Base-by-base conservation (phyloP, 2,329 filamentous ascomycete species). In the Penicillium capsulatum region DNA sequence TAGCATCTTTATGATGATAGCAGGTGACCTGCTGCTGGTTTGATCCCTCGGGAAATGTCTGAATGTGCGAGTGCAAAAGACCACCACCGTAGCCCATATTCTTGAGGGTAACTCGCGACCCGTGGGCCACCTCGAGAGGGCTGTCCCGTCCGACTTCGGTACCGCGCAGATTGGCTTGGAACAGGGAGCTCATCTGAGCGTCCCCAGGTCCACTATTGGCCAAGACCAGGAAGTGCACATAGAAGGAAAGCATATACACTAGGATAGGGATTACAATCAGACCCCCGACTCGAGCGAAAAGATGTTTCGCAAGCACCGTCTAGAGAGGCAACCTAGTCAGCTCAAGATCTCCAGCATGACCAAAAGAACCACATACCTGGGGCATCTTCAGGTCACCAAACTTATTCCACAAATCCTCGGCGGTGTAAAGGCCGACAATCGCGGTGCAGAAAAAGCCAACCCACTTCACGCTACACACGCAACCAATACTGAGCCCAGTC, bases 51-150 rank as follows among this genome's bases (percentile, higher is more conserved):
- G 91, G 91, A 64, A 88, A 97, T 7, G 89, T 96, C 69, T 97
- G 91, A 47, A 96, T 80, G 73, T 97, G 92, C 29, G 90, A 96
- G 70, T 97, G 91, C 31, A 97, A 81, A 24, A 98, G 80, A 64
- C 92, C 92, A 61, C 92, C 92, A 44, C 92, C 92, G 58, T 98
- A 98, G 20, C 92, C 92, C 92, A 97, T 98, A 66, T 98, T 98
- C 77, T 98, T 98, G 52, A 98, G 73, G 0, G 92, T 98, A 7
- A 84, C 86, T 43, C 85, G 81, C 24, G 92, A 98, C 17, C 94
- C 92, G 49, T 85, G 75, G 4, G 89, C 91, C 50, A 98, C 75
- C 62, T 98, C 92, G 11, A 98, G 77, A 15, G 94, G 92, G 60
- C 90, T 96, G 65, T 95, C 85, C 65, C 87, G 89, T 60, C 91